phyloP scores from a whole-genome alignment of 2,329 filamentous ascomycete genomes.

The Fusarium gaditjirri region DNA sequence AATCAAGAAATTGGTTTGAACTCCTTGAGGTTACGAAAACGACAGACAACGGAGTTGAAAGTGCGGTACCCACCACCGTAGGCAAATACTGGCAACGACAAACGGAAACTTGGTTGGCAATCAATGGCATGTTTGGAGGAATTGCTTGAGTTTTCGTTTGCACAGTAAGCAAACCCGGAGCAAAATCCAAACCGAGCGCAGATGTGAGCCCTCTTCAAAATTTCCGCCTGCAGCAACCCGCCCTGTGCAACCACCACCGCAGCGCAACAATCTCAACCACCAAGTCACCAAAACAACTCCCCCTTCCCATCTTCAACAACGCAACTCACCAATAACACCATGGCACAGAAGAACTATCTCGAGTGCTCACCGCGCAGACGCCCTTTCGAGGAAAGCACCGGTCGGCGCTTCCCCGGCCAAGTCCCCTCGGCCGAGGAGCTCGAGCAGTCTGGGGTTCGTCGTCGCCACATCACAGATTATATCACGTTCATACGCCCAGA shows the following conservation, averaged over 20 bases:
- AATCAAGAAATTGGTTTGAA: background rate
- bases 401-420: background rate
- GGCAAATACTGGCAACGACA: no score
- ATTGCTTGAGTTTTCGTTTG: fast-evolving
- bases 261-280: background rate
- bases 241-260: background rate
- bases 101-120: background rate
- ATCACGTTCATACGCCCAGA: slow-evolving; percentile 3
- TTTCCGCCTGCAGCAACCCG: background rate
- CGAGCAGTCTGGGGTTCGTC: background rate
- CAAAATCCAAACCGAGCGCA: no score
- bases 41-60: background rate
- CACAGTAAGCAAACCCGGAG: background rate
- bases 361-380: background rate
- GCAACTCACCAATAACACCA: background rate
- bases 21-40: no score
- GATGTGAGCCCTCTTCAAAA: background rate
- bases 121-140: fast-evolving
- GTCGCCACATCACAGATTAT: background rate
- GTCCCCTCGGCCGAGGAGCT: background rate
- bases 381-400: background rate
- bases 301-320: background rate
- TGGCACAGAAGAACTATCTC: background rate
- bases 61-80: background rate
- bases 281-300: background rate